Conservation (phyloP, 2,329 filamentous ascomycete genomes). For the Penicillium glabrum region DNA sequence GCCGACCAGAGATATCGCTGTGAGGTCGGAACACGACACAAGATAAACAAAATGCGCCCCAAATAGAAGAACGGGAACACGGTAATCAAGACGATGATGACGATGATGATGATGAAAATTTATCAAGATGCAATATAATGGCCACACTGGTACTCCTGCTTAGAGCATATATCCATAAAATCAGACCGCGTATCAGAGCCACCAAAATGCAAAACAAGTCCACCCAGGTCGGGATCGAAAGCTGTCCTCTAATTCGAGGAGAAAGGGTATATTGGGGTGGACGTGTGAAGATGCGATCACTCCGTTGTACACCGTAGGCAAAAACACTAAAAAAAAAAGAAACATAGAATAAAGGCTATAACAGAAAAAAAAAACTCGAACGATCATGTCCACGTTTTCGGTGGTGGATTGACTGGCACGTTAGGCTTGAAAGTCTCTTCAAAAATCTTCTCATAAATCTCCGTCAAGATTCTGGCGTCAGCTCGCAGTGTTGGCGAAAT, state of each 20-base stretch:
- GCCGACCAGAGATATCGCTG: not conserved
- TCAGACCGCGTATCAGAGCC: constrained; percentile 1
- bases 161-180: constrained; percentile 1
- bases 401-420: not conserved
- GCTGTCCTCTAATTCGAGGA: not conserved
- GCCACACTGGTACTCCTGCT: constrained; percentile 1
- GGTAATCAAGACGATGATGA: not conserved
- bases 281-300: not conserved
- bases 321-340: not conserved
- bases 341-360: not conserved
- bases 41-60: not conserved
- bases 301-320: not conserved
- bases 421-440: not conserved
- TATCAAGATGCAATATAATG: constrained; percentile 1
- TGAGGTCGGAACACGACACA: not conserved
- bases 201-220: constrained; percentile 4
- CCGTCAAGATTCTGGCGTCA: constrained; percentile 71
- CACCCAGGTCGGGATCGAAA: not conserved
- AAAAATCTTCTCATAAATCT: constrained; percentile 48
- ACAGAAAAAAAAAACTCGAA: not conserved
- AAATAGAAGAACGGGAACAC: not conserved
- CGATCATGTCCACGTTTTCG: not conserved
- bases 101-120: constrained; percentile 6
- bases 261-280: not conserved
- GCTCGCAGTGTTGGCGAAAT: constrained; percentile 72